A percentile compares a stretch with the other conserved stretches of the same genome.
Evolutionary conservation across 2,329 filamentous ascomycete genomes (phyloP).

Genomic region (Zopfia rhizophila): DNA sequence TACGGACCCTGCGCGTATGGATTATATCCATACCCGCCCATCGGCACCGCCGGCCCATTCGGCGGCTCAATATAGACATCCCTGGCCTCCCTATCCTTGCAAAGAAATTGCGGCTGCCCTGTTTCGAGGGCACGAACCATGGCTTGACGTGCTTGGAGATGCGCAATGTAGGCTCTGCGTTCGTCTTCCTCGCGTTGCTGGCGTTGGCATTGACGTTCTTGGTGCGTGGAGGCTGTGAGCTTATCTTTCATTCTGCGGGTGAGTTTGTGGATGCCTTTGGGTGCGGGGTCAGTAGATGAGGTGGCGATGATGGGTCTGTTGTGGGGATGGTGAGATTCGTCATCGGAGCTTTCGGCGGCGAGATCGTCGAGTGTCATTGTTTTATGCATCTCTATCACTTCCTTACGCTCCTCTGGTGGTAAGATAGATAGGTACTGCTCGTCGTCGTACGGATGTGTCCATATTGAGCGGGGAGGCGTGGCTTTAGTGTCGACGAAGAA

Average conservation of each 20-base stretch:
- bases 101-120: constrained; percentile 65
- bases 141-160: constrained; percentile 61
- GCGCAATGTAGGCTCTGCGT: constrained; percentile 62
- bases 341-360: constrained; percentile 54
- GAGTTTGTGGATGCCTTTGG: constrained; percentile 56
- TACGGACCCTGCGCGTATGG: constrained; percentile 60
- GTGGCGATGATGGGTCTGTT: constrained; percentile 13
- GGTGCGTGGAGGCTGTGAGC: constrained; percentile 66
- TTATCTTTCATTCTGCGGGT: constrained; percentile 70
- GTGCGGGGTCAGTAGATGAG: constrained; percentile 34
- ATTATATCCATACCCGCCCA: constrained; percentile 55
- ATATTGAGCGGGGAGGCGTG: constrained; percentile 67
- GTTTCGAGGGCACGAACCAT: constrained; percentile 64
- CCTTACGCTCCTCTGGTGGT: constrained; percentile 60
- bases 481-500: constrained; percentile 70
- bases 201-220: constrained; percentile 62
- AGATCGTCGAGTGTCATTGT: constrained; percentile 56
- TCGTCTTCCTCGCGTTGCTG: constrained; percentile 61
- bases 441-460: constrained; percentile 71
- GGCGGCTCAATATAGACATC: constrained; percentile 70
- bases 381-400: constrained; percentile 53
- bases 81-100: constrained; percentile 63
- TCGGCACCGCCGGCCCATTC: constrained; percentile 38
- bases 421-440: constrained; percentile 63
- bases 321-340: constrained; percentile 33